Conservation (phyloP, 208 protist genomes). For the Trypanosoma vivax region DNA sequence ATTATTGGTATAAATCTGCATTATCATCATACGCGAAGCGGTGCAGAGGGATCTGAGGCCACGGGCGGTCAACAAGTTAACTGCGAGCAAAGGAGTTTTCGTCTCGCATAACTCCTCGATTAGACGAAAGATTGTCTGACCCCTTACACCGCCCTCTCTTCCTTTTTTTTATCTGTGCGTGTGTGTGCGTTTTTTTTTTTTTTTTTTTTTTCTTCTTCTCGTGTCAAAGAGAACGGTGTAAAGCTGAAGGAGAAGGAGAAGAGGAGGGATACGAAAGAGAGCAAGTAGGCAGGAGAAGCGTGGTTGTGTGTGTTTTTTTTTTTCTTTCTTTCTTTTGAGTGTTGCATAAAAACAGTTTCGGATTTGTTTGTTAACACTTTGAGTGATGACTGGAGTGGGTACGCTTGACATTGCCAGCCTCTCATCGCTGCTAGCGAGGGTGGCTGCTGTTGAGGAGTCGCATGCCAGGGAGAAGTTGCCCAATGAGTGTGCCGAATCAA, state of each 20-base stretch:
- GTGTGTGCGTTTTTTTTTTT: background rate
- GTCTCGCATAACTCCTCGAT: no score
- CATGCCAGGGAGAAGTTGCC: background rate
- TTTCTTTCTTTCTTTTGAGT: background rate
- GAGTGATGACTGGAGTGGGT: no score
- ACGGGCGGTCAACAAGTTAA: no score
- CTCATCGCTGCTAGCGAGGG: constrained; percentile 7
- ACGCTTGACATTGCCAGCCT: no score
- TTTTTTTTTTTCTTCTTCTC: constrained; percentile 6
- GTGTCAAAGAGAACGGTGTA: constrained; percentile 1
- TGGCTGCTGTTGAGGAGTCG: constrained; percentile 4
- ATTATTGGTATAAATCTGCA: no score
- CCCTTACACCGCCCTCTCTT: background rate
- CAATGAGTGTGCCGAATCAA: no score
- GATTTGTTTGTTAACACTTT: no score
- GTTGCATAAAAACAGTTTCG: no score
- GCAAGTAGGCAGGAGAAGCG: background rate
- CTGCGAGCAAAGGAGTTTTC: no score
- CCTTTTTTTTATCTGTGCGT: constrained; percentile 13
- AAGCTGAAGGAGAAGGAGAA: constrained; percentile 2
- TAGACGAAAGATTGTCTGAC: background rate
- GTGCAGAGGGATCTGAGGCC: no score
- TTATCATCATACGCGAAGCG: no score
- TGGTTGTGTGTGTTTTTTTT: background rate
- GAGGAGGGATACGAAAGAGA: background rate